Evolutionary conservation across 305 asterid species (phyloP).

Genomic region (Ilex paraguariensis): DNA sequence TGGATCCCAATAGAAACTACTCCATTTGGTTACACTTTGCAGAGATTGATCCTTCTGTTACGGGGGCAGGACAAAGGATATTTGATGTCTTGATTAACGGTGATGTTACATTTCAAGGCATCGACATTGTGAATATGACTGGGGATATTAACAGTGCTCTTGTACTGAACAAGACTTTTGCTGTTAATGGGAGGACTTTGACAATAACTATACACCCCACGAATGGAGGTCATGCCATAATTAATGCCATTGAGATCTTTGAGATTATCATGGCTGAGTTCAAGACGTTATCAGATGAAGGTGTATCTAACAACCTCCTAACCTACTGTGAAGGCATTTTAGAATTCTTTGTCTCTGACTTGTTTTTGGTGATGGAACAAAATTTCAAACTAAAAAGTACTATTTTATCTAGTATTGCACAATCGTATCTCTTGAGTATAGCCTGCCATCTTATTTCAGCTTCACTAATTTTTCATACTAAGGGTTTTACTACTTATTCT

Average conservation of each 20-base stretch:
- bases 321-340: too few species aligned
- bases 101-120: slow-evolving; percentile 35
- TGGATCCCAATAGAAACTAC: slow-evolving; percentile 76
- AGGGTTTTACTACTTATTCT: too few species aligned
- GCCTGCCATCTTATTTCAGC: too few species aligned
- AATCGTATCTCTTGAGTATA: too few species aligned
- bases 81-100: slow-evolving; percentile 76
- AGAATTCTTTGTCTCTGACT: not conserved
- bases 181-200: slow-evolving; percentile 84
- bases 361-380: not conserved
- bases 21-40: slow-evolving; percentile 98
- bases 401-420: too few species aligned
- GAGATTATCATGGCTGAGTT: slow-evolving; percentile 78
- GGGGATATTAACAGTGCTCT: slow-evolving; percentile 70
- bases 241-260: slow-evolving; percentile 78
- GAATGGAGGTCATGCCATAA: slow-evolving; percentile 59
- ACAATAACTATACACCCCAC: slow-evolving; percentile 63
- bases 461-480: too few species aligned
- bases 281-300: slow-evolving; percentile 75
- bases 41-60: slow-evolving; percentile 74
- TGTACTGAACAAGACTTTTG: slow-evolving; percentile 69
- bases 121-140: slow-evolving; percentile 63
- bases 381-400: not conserved
- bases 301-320: slow-evolving; percentile 27
- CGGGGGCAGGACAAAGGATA: slow-evolving; percentile 64